These are phyloP conservation scores for Parascedosporium putredinis DNA, from an alignment of 2,329 filamentous ascomycete genomes.

Conservation along the genomic window DNA sequence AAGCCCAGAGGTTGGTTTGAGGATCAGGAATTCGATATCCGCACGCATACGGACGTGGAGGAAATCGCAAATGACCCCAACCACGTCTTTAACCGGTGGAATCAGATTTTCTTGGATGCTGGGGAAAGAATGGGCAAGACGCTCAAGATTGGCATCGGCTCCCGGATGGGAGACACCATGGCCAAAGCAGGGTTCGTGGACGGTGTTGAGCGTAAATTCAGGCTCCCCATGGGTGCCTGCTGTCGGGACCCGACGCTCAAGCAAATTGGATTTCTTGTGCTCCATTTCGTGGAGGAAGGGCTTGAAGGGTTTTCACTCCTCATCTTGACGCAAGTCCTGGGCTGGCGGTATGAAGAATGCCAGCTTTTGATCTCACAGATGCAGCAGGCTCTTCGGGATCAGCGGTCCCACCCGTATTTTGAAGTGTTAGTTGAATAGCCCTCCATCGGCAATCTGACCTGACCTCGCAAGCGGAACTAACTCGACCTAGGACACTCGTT, in stretches of 20 bases:
- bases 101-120: slow-evolving; percentile 15
- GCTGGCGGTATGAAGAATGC: slow-evolving; percentile 15
- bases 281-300: not conserved
- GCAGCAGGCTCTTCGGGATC: not conserved
- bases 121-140: slow-evolving; percentile 16
- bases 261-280: slow-evolving; percentile 15
- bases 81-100: slow-evolving; percentile 19
- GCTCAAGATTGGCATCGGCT: slow-evolving; percentile 13
- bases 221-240: slow-evolving; percentile 14
- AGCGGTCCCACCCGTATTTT: not conserved
- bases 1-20: not conserved
- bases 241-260: slow-evolving; percentile 11
- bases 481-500: not conserved
- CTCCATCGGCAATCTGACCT: not conserved
- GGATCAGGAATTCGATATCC: slow-evolving; percentile 14
- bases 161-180: slow-evolving; percentile 15
- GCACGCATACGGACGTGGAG: slow-evolving; percentile 13
- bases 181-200: slow-evolving; percentile 17
- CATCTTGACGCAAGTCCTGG: slow-evolving; percentile 18
- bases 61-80: slow-evolving; percentile 14
- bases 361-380: slow-evolving; percentile 17
- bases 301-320: slow-evolving; percentile 14
- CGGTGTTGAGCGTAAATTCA: slow-evolving; percentile 12
- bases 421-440: not conserved
- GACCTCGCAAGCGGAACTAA: not conserved